These are phyloP conservation scores for Trebouxia sp. DNA, from an alignment of 139 green algal genomes.

Conservation along the genomic window DNA sequence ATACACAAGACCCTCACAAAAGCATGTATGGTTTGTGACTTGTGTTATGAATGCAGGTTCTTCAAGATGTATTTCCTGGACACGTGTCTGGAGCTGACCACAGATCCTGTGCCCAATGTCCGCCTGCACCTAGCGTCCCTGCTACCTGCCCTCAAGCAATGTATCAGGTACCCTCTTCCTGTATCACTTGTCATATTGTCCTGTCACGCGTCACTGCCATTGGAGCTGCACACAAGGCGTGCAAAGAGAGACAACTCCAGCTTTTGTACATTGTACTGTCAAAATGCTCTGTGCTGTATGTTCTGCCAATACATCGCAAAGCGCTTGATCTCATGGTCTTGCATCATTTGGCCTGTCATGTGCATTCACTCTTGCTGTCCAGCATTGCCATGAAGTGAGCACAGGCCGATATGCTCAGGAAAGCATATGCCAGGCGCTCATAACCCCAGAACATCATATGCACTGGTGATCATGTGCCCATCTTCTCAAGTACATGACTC, in stretches of 20 bases:
- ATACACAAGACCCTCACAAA: neutral
- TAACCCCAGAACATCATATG: no score
- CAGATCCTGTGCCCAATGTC: constrained; percentile 71
- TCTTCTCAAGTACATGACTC: neutral
- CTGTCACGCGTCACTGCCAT: neutral
- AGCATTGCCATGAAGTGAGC: no score
- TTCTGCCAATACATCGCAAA: no score
- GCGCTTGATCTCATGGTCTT: no score
- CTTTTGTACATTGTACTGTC: no score
- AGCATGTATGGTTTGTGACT: neutral
- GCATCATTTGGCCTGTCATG: no score
- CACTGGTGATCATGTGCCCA: neutral
- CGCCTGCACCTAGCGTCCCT: constrained; percentile 50
- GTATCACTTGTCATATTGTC: neutral
- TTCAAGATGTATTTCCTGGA: constrained; percentile 63
- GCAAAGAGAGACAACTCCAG: neutral
- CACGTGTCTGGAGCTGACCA: constrained; percentile 54
- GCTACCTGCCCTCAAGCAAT: constrained; percentile 61
- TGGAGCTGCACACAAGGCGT: neutral
- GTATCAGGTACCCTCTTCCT: neutral
- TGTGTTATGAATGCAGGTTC: constrained; percentile 27
- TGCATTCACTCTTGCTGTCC: no score
- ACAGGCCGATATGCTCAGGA: no score
- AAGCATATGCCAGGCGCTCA: no score
- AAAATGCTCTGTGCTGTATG: no score